Conservation (phyloP, 208 protist genomes). For the Angomonas ambiguus region DNA sequence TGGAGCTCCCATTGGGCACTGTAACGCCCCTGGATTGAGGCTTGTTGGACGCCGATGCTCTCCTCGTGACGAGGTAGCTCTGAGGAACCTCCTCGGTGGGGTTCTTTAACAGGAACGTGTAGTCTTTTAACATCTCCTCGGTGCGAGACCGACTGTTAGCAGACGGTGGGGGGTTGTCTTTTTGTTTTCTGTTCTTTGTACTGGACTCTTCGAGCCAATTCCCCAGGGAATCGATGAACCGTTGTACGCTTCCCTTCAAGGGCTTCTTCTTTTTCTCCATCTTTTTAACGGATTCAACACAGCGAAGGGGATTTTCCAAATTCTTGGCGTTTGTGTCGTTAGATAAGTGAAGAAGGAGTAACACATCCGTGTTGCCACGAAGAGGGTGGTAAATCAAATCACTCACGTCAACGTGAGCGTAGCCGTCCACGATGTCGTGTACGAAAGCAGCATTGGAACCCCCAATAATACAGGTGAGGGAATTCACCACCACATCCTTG, state of each 20-base stretch:
- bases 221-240: conserved; percentile 23
- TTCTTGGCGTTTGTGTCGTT: conserved; percentile 17
- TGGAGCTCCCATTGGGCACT: conserved; percentile 3
- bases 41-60: background rate
- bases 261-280: conserved; percentile 17
- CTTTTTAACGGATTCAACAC: too few relatives aligned
- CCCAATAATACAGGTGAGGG: conserved; percentile 27
- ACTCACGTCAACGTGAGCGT: conserved; percentile 11
- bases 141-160: too few relatives aligned
- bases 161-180: background rate
- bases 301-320: too few relatives aligned
- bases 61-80: conserved; percentile 12
- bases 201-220: conserved; percentile 5
- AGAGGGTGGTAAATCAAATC: conserved; percentile 14
- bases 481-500: conserved; percentile 26
- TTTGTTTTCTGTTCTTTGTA: conserved; percentile 1
- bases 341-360: conserved; percentile 22
- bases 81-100: conserved; percentile 1
- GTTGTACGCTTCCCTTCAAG: conserved; percentile 21
- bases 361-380: conserved; percentile 15
- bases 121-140: conserved; percentile 25
- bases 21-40: background rate
- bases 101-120: conserved; percentile 16
- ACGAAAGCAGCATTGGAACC: conserved; percentile 25
- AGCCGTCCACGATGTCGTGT: conserved; percentile 1